Conservation (phyloP, 805 yeast species). For the Cyberlindnera americana region DNA sequence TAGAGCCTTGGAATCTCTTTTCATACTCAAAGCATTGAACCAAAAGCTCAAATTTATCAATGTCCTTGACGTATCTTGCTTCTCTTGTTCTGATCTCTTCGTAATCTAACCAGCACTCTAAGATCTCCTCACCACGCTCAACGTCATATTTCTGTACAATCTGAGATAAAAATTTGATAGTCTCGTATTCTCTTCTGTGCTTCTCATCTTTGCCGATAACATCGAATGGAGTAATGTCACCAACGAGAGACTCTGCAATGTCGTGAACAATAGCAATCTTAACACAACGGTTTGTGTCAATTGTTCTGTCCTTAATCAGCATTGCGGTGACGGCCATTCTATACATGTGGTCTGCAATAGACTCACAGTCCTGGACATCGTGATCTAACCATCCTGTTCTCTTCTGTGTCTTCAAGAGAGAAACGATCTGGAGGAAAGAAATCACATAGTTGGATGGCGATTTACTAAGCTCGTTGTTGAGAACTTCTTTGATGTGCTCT, state of each 20-base stretch:
- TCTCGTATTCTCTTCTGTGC: constrained; percentile 71
- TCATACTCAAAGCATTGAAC: constrained; percentile 85
- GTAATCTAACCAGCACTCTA: constrained; percentile 81
- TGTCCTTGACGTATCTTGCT: constrained; percentile 88
- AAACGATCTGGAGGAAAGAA: constrained; percentile 61
- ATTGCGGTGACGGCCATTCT: constrained; percentile 83
- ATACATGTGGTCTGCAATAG: constrained; percentile 94
- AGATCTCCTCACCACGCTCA: constrained; percentile 58
- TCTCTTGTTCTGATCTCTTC: constrained; percentile 79
- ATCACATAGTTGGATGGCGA: constrained; percentile 46
- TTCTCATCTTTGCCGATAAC: constrained; percentile 73
- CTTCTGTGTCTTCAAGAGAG: constrained; percentile 69
- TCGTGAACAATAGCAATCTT: constrained; percentile 90
- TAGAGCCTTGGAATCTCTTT: constrained; percentile 51
- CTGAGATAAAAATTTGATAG: constrained; percentile 63
- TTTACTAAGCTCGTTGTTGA: constrained; percentile 21
- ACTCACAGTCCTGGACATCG: constrained; percentile 42
- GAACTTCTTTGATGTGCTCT: constrained; percentile 35
- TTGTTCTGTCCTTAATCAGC: constrained; percentile 50
- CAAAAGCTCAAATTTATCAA: constrained; percentile 87
- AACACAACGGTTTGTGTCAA: constrained; percentile 67
- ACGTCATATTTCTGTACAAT: constrained; percentile 64
- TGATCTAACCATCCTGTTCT: constrained; percentile 95
- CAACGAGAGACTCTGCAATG: constrained; percentile 90
- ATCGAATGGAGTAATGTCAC: constrained; percentile 89